phyloP scores from a whole-genome alignment of 495 filamentous ascomycete species.

The Cetradonia linearis region DNA sequence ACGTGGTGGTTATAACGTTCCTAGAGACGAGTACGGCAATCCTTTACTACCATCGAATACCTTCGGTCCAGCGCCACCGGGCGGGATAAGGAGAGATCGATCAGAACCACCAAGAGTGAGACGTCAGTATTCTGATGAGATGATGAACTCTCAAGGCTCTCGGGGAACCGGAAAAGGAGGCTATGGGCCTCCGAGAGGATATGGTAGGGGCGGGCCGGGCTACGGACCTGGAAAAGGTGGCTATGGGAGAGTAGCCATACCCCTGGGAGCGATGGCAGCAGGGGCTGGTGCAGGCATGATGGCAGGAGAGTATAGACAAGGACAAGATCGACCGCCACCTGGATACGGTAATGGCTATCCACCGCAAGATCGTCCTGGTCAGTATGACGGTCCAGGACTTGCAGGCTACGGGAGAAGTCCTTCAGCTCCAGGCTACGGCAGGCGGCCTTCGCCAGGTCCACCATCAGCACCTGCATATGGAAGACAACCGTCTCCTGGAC shows the following conservation, averaged over 20 bases:
- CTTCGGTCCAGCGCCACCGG: constrained; percentile 32
- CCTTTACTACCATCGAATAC: constrained; percentile 41
- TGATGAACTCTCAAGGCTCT: constrained; percentile 46
- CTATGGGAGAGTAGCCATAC: constrained; percentile 29
- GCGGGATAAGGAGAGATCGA: constrained; percentile 32
- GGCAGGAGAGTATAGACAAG: constrained; percentile 29
- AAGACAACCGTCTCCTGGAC: constrained; percentile 34
- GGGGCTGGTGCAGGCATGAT: constrained; percentile 28
- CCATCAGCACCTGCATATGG: constrained; percentile 27
- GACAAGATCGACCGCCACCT: constrained; percentile 41
- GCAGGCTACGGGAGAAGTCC: constrained; percentile 23
- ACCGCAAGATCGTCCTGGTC: constrained; percentile 24
- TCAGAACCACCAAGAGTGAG: constrained; percentile 42
- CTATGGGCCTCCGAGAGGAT: constrained; percentile 47
- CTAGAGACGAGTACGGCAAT: constrained; percentile 62
- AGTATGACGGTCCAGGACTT: constrained; percentile 24
- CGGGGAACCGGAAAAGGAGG: constrained; percentile 46
- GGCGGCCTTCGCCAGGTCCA: constrained; percentile 33
- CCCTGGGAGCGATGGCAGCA: constrained; percentile 25
- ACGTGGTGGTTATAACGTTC: constrained; percentile 30
- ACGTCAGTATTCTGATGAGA: constrained; percentile 51
- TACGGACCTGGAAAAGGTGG: constrained; percentile 26
- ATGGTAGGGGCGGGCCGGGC: constrained; percentile 39
- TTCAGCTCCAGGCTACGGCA: constrained; percentile 27
- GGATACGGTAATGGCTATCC: constrained; percentile 28